phyloP scores from a whole-genome alignment of 225 moss, liverwort and hornwort genomes.

The Physcomitrium patens region DNA sequence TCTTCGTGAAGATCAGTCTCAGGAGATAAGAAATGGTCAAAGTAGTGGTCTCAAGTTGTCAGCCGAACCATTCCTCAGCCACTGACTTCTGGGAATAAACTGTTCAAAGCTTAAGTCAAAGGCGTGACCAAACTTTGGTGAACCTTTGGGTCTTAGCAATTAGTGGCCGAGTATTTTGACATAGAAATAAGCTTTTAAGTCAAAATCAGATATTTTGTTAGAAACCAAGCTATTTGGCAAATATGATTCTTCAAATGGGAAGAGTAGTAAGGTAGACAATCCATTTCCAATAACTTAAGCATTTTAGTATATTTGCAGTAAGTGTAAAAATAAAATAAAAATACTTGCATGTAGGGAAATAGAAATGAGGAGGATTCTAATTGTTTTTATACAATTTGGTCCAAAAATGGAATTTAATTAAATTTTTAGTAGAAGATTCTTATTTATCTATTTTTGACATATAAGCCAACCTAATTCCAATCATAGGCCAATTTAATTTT shows the following conservation, averaged over 20 bases:
- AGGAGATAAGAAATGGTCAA: constrained; percentile 12
- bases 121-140: not conserved
- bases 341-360: too few relatives aligned
- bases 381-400: too few relatives aligned
- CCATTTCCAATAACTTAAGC: too few relatives aligned
- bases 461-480: too few relatives aligned
- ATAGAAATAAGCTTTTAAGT: constrained; percentile 20
- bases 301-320: too few relatives aligned
- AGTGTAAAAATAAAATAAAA: too few relatives aligned
- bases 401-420: too few relatives aligned
- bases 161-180: constrained; percentile 25
- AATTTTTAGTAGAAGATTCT: too few relatives aligned
- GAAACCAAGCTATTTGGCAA: constrained; percentile 1
- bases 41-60: constrained; percentile 8
- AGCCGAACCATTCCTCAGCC: constrained; percentile 16
- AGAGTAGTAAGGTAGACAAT: too few relatives aligned
- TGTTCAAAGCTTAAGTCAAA: constrained; percentile 12
- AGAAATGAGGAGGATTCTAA: too few relatives aligned
- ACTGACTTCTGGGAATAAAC: constrained; percentile 40
- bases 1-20: constrained; percentile 6
- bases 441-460: too few relatives aligned
- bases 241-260: not conserved
- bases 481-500: too few relatives aligned
- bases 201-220: constrained; percentile 12
- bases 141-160: constrained; percentile 40